A percentile compares a stretch with the other conserved stretches of the same genome.
Conservation (phyloP, 495 filamentous ascomycete genomes). For the Gamarada debralockiae region DNA sequence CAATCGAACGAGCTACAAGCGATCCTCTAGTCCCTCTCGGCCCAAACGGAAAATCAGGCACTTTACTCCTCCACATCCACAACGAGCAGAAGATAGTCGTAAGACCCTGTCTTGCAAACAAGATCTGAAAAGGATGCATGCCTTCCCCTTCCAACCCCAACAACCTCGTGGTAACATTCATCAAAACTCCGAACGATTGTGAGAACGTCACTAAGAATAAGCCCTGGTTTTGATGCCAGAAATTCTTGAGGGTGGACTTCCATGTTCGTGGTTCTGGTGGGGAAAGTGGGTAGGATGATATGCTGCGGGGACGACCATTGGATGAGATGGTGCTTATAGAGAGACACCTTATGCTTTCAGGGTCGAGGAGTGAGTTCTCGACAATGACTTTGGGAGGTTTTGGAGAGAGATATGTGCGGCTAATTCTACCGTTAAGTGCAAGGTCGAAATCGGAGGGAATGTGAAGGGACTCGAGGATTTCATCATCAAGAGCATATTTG, state of each 20-base stretch:
- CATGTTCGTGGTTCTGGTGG: slow-evolving; percentile 24
- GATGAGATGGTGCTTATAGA: slow-evolving; percentile 30
- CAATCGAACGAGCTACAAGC: slow-evolving; percentile 63
- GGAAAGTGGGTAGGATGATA: slow-evolving; percentile 15
- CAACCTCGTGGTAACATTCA: slow-evolving; percentile 81
- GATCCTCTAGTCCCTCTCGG: slow-evolving; percentile 59
- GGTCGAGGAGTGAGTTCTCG: slow-evolving; percentile 19
- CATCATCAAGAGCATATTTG: slow-evolving; percentile 6
- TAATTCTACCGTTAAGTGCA: slow-evolving; percentile 18
- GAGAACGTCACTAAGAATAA: slow-evolving; percentile 68
- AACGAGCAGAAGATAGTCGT: slow-evolving; percentile 61
- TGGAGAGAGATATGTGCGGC: slow-evolving; percentile 5
- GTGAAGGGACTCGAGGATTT: slow-evolving; percentile 6
- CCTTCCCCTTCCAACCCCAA: slow-evolving; percentile 70
- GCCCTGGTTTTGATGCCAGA: slow-evolving; percentile 60
- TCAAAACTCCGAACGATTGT: slow-evolving; percentile 81
- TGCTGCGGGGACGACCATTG: background rate
- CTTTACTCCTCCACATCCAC: slow-evolving; percentile 72
- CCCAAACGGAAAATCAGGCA: slow-evolving; percentile 70
- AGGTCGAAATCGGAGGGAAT: slow-evolving; percentile 21
- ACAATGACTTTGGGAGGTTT: background rate
- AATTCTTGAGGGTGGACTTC: slow-evolving; percentile 17
- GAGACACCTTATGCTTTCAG: slow-evolving; percentile 26
- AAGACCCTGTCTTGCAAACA: slow-evolving; percentile 81
- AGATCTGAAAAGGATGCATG: slow-evolving; percentile 85